Conservation (phyloP, 202 grass and related monocot genomes). For the Digitaria exilis region DNA sequence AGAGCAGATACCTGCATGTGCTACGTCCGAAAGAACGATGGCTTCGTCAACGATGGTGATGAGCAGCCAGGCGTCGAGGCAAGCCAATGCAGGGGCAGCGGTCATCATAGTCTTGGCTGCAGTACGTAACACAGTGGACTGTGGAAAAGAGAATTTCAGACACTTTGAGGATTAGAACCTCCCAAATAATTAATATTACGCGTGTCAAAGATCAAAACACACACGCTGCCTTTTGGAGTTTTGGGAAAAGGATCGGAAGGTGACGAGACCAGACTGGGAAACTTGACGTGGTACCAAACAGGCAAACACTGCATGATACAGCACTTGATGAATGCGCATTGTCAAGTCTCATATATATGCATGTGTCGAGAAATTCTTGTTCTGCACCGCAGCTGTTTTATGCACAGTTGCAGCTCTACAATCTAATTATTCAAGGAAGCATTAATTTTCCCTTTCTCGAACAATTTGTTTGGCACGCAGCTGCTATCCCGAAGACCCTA, state of each 20-base stretch:
- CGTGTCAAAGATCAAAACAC: background rate
- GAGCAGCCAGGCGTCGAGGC: too few species aligned
- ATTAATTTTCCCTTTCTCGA: background rate
- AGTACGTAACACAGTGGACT: too few species aligned
- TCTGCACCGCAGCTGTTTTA: background rate
- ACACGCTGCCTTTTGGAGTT: background rate
- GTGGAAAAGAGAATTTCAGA: too few species aligned
- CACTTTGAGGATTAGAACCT: too few species aligned
- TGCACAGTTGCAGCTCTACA: background rate
- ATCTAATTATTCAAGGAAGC: background rate
- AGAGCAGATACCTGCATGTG: too few species aligned
- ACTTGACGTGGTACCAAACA: constrained; percentile 14
- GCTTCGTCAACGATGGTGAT: background rate
- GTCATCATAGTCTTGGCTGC: too few species aligned
- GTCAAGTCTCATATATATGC: background rate
- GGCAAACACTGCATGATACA: too few species aligned
- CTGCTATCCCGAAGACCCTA: background rate
- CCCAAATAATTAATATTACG: background rate
- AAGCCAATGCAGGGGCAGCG: too few species aligned
- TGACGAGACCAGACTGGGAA: background rate
- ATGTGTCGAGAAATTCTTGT: background rate
- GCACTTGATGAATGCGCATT: background rate
- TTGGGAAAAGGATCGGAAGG: background rate
- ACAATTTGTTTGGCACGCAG: background rate
- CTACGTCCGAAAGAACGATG: background rate